Percentiles rank a stretch among this genome's conserved stretches.
These are phyloP conservation scores for Buddleja alternifolia DNA, from an alignment of 257 asterid species.

Conservation along the genomic window DNA sequence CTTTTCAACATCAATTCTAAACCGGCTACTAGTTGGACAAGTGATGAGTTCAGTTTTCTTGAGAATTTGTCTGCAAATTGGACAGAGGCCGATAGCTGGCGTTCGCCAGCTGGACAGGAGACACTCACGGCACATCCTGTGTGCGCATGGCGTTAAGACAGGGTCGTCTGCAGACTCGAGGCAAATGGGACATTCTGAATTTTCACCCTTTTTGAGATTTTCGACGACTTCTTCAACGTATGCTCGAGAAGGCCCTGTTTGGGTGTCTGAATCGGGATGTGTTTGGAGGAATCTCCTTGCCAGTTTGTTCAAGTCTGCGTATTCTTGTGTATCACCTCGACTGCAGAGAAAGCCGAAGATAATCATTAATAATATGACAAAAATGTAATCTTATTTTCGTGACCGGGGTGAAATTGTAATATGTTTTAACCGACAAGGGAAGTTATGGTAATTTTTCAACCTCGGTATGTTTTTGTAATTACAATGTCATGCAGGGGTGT, in stretches of 20 bases:
- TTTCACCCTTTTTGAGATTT: conserved; percentile 59
- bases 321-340: conserved; percentile 59
- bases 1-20: conserved; percentile 66
- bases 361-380: no score
- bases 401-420: no score
- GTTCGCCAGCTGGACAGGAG: conserved; percentile 74
- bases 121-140: conserved; percentile 86
- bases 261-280: conserved; percentile 41
- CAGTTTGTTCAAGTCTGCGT: conserved; percentile 77
- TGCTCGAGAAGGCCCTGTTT: conserved; percentile 58
- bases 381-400: no score
- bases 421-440: no score
- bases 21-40: conserved; percentile 60
- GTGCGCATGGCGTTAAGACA: conserved; percentile 83
- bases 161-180: conserved; percentile 89
- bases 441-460: no score
- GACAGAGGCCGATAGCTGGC: conserved; percentile 62
- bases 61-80: conserved; percentile 71
- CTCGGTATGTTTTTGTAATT: no score
- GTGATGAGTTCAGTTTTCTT: conserved; percentile 63
- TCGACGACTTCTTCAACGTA: conserved; percentile 84
- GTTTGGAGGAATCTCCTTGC: conserved; percentile 61
- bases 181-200: conserved; percentile 82
- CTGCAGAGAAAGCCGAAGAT: conserved; percentile 39
- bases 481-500: no score